A percentile compares a stretch with the other conserved stretches of the same genome.
These are phyloP conservation scores for Luffa acutangula DNA, from an alignment of 306 rosid genomes.

Conservation along the genomic window DNA sequence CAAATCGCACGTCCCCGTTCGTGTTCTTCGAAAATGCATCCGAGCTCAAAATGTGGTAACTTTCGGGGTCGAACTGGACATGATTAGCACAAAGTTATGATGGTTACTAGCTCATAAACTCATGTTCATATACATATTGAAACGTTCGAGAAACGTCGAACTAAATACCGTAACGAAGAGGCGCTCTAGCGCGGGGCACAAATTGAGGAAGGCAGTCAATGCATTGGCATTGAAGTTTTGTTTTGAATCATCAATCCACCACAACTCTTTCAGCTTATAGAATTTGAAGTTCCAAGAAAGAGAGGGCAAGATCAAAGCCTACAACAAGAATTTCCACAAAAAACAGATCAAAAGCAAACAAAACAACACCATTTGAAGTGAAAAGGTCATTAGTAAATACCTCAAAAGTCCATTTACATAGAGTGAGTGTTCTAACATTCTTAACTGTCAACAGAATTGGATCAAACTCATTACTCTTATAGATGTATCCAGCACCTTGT, in stretches of 20 bases:
- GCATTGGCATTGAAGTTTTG: slow-evolving; percentile 28
- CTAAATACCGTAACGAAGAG: slow-evolving; percentile 34
- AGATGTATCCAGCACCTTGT: slow-evolving; percentile 25
- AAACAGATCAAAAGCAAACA: background rate
- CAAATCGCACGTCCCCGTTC: slow-evolving; percentile 16
- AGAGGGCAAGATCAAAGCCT: slow-evolving; percentile 69
- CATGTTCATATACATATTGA: background rate
- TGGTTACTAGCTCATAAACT: background rate
- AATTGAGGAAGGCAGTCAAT: slow-evolving; percentile 36
- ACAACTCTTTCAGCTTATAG: slow-evolving; percentile 49
- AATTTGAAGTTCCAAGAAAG: slow-evolving; percentile 44
- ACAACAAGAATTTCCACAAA: slow-evolving; percentile 6
- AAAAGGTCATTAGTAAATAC: slow-evolving; percentile 17
- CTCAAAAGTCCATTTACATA: slow-evolving; percentile 68
- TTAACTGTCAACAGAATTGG: slow-evolving; percentile 55
- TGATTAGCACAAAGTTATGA: background rate
- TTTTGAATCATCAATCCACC: slow-evolving; percentile 54
- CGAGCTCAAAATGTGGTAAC: slow-evolving; percentile 17
- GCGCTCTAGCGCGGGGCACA: slow-evolving; percentile 54
- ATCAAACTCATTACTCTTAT: slow-evolving; percentile 44
- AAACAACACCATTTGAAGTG: background rate
- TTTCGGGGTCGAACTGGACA: slow-evolving; percentile 37
- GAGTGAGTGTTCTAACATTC: slow-evolving; percentile 48
- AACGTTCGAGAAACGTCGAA: background rate
- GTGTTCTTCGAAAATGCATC: slow-evolving; percentile 17